Conservation (phyloP, 2,329 filamentous ascomycete species). For the Coniella lustricola region DNA sequence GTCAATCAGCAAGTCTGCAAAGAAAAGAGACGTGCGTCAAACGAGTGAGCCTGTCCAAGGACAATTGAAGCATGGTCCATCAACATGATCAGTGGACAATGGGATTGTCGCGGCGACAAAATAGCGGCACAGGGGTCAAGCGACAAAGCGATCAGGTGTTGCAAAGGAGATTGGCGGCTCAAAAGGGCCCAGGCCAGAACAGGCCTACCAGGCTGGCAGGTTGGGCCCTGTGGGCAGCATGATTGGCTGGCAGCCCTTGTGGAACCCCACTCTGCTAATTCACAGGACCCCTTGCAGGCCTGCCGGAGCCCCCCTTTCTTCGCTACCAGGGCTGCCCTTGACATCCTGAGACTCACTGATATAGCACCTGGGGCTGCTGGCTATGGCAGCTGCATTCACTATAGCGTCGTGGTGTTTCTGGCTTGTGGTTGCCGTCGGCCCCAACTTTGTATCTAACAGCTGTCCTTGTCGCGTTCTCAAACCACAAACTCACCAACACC, state of each 20-base stretch:
- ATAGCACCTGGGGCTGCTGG: not conserved
- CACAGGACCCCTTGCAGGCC: not conserved
- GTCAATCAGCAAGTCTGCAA: no score
- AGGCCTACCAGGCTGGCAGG: not conserved
- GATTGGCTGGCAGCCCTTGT: not conserved
- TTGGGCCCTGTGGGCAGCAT: not conserved
- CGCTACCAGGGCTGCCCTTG: not conserved
- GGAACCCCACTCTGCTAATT: not conserved
- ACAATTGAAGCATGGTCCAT: not conserved
- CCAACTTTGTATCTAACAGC: slow-evolving; percentile 5
- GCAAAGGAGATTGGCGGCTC: not conserved
- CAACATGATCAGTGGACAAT: not conserved
- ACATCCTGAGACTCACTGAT: not conserved
- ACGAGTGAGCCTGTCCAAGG: no score
- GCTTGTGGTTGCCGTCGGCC: not conserved
- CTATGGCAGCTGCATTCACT: not conserved
- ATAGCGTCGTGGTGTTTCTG: not conserved
- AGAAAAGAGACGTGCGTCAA: no score
- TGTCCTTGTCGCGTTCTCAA: slow-evolving; percentile 6
- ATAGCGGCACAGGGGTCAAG: not conserved
- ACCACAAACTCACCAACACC: not conserved
- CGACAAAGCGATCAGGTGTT: not conserved
- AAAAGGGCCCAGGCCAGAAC: no score
- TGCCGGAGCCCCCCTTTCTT: no score
- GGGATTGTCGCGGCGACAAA: not conserved